Base-by-base conservation (phyloP, 169 alveolate species). In the Fabrea salina region DNA sequence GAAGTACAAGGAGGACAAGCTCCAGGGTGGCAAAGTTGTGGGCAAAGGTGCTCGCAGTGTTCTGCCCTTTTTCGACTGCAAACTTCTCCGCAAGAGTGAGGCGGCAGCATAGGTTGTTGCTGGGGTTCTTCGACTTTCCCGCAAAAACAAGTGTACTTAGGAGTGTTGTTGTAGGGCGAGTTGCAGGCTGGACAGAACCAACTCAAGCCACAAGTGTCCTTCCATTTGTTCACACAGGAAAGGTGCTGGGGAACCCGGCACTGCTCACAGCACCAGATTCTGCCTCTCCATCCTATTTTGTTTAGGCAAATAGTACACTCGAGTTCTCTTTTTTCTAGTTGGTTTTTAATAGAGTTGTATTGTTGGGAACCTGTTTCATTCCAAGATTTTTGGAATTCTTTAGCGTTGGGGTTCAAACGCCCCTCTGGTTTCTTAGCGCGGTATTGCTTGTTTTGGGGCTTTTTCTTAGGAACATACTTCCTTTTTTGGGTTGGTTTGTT, bases 1-100 rank as follows among this genome's bases (percentile, higher is more conserved):
- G 80, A 84, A 39, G 82, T 82, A 76, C 97, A 94, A 59, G 94
- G 96, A 2, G 95, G 95, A 66, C 97, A 94, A 37, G 94, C 87
- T 54, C 96, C 96, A 32, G 96, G 95, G 67, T 92, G 95, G 72
- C 96, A 92, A n/a, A 57, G 75, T 27, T 85, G 61, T 7, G 86
- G 78, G 51, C 96, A 92, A 40, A 81, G 80, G 75, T 92, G 96
- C 7, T 85, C 81, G 35, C 96, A 92, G 39, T 59, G 33, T 13
- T 75, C 61, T 7, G 89, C 91, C 68, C 91, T 79, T 57, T 82
- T 77, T 37, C 84, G 81, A 16, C 85, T 78, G 64, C 96, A 92
- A 6, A 56, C 61, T 47, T 92, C 89, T 13, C 92, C 90, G 75
- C 96, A 92, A 49, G 93, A 83, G 75, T 92, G 94, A 6, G 95